Evolutionary conservation across 345 rosid genomes (phyloP).

Genomic region (Psidium friedrichsthalianum): DNA sequence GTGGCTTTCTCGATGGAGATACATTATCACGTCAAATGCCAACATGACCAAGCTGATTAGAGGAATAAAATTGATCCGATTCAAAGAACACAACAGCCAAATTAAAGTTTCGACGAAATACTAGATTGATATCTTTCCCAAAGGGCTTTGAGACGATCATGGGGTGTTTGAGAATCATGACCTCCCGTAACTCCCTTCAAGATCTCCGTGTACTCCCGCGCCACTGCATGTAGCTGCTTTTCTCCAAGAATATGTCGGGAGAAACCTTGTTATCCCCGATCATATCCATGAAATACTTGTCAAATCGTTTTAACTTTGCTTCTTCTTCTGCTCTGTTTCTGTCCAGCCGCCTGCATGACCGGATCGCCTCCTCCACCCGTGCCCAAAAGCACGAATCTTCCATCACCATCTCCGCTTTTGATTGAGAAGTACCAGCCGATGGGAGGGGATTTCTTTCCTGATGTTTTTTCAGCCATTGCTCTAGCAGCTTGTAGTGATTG

Average conservation of each 20-base stretch:
- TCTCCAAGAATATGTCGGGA: not conserved
- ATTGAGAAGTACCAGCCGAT: not conserved
- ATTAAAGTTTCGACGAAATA: too few relatives aligned
- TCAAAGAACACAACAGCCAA: too few relatives aligned
- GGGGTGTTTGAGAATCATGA: too few relatives aligned
- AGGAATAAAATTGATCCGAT: not conserved
- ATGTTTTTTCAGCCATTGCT: slow-evolving; percentile 26
- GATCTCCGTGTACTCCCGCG: not conserved
- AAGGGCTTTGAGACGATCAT: too few relatives aligned
- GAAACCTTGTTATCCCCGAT: not conserved
- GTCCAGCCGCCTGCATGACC: slow-evolving; percentile 4
- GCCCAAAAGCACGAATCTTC: slow-evolving; percentile 85
- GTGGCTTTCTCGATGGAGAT: too few relatives aligned
- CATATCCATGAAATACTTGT: not conserved
- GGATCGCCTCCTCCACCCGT: slow-evolving; percentile 55
- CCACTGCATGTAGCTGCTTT: not conserved
- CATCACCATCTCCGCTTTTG: slow-evolving; percentile 9
- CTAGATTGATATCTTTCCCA: too few relatives aligned
- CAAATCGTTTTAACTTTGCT: not conserved
- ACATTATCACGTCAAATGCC: not conserved
- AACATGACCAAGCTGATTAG: not conserved
- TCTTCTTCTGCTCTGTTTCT: not conserved
- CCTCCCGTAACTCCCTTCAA: not conserved
- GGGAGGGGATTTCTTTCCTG: too few relatives aligned
- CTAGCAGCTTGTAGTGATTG: slow-evolving; percentile 28